These are phyloP conservation scores for Syncephalastrum sp. DNA, from an alignment of 371 early-diverging fungal species.

Conservation along the genomic window DNA sequence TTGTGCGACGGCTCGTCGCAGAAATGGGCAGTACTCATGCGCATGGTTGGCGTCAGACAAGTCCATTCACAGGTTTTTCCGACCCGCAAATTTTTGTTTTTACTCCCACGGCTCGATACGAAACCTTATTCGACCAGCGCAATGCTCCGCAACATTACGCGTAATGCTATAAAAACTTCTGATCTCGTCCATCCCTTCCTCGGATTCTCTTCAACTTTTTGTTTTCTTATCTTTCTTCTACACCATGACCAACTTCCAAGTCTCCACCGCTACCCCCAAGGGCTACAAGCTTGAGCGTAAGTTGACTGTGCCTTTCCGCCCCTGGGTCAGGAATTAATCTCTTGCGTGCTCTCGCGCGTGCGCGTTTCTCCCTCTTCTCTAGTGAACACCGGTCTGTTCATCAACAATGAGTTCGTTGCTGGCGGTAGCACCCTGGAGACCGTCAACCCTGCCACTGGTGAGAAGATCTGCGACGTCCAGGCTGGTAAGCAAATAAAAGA, in stretches of 20 bases:
- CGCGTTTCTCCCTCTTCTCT: neutral
- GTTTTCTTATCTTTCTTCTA: neutral
- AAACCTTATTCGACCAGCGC: too few relatives aligned
- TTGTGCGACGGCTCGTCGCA: too few relatives aligned
- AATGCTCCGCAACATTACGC: too few relatives aligned
- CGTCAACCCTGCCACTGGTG: slow-evolving; percentile 51
- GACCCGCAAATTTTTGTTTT: too few relatives aligned
- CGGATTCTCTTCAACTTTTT: slow-evolving; percentile 1
- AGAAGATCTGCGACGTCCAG: slow-evolving; percentile 32
- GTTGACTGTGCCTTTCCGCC: slow-evolving; percentile 3
- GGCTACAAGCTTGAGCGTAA: slow-evolving; percentile 42
- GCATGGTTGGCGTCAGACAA: too few relatives aligned
- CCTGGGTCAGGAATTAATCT: neutral
- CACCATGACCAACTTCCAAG: slow-evolving; percentile 13
- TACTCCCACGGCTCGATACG: too few relatives aligned
- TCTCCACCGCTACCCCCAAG: slow-evolving; percentile 30
- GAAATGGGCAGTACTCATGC: too few relatives aligned
- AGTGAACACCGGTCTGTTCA: slow-evolving; percentile 58
- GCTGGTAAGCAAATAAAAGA: slow-evolving; percentile 31
- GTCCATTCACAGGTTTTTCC: too few relatives aligned
- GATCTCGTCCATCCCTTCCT: neutral
- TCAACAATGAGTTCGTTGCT: slow-evolving; percentile 55
- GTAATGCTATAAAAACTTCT: slow-evolving; percentile 1
- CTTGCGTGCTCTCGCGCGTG: neutral
- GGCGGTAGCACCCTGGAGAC: slow-evolving; percentile 47